These are phyloP conservation scores for Hymenoscyphus occultus DNA, from an alignment of 2,329 filamentous ascomycete species.

Conservation along the genomic window DNA sequence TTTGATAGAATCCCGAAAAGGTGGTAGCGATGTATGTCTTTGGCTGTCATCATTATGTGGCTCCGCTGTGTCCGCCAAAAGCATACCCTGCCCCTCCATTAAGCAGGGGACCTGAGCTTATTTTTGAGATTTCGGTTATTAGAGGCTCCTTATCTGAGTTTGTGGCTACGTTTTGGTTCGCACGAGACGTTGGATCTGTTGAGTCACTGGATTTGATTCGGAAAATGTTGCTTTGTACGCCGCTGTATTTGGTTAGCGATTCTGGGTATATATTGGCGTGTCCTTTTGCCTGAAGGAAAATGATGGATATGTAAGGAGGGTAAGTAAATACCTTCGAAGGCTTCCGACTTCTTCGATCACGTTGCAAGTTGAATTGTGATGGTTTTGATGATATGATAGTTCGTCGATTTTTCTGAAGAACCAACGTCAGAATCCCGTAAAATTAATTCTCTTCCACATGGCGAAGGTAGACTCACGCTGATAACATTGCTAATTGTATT, in stretches of 20 bases:
- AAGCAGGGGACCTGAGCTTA: background rate
- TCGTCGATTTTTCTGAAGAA: constrained; percentile 25
- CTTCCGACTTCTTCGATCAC: constrained; percentile 10
- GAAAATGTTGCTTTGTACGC: background rate
- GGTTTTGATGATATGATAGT: constrained; percentile 27
- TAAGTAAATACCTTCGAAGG: constrained; percentile 12
- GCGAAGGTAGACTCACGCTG: constrained; percentile 20
- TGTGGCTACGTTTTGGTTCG: background rate
- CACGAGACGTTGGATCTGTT: background rate
- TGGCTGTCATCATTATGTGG: background rate
- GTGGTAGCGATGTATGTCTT: background rate
- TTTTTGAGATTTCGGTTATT: background rate
- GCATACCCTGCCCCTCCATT: background rate
- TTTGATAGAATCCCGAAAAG: background rate
- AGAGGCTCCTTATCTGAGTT: constrained; percentile 3
- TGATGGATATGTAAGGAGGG: background rate
- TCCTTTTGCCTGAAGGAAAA: background rate
- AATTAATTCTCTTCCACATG: background rate
- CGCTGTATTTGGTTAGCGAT: background rate
- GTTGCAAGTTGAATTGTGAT: constrained; percentile 23
- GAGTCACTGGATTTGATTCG: background rate
- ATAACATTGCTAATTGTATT: constrained; percentile 26
- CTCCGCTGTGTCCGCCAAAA: background rate
- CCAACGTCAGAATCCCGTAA: background rate
- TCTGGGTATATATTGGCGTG: background rate